Conservation (phyloP, 1,139 yeast species). For the Protomyces gravidus region DNA sequence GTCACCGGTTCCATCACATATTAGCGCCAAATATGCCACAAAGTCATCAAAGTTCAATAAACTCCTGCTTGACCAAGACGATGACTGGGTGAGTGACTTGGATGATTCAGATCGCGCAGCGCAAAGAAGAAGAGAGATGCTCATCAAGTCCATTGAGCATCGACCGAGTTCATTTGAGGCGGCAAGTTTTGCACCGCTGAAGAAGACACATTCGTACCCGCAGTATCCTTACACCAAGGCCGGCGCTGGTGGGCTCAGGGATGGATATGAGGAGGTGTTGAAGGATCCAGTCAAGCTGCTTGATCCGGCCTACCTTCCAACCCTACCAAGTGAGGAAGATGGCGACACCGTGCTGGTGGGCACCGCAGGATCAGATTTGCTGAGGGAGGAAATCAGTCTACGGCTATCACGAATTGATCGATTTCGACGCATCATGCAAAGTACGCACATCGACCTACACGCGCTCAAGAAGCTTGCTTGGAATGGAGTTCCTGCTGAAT, state of each 20-base stretch:
- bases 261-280: constrained; percentile 39
- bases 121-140: constrained; percentile 12
- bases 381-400: constrained; percentile 52
- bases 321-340: background rate
- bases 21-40: constrained; percentile 6
- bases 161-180: constrained; percentile 14
- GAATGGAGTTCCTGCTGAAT: constrained; percentile 85
- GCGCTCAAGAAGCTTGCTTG: constrained; percentile 77
- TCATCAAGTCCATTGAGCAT: constrained; percentile 26
- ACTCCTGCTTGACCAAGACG: constrained; percentile 19
- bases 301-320: constrained; percentile 7
- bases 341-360: background rate
- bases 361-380: constrained; percentile 41
- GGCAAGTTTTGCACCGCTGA: constrained; percentile 21
- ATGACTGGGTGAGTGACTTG: constrained; percentile 28
- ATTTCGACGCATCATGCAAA: constrained; percentile 60
- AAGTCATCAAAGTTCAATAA: constrained; percentile 15
- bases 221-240: constrained; percentile 7
- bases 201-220: constrained; percentile 26
- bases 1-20: constrained; percentile 10
- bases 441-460: constrained; percentile 57
- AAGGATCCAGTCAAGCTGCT: constrained; percentile 3
- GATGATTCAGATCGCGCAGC: constrained; percentile 24
- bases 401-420: constrained; percentile 59
- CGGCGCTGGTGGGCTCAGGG: constrained; percentile 6